Percentiles rank a stretch among this genome's conserved stretches.
Evolutionary conservation across 2,329 filamentous ascomycete species (phyloP).

Genomic region (Kalaharituber pfeilii): DNA sequence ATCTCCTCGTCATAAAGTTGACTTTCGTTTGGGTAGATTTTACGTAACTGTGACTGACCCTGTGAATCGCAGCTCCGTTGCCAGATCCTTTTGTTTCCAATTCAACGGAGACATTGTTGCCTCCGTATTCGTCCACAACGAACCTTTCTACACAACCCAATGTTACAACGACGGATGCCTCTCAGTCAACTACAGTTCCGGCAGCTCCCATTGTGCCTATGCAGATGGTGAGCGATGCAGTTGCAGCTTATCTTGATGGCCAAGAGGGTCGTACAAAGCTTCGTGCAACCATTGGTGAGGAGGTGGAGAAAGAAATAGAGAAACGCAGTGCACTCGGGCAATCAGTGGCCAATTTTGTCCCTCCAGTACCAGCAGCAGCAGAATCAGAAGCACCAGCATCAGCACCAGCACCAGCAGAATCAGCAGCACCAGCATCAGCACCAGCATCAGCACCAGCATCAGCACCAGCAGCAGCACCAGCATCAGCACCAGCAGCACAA

Average conservation of each 20-base stretch:
- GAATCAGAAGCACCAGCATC: constrained; percentile 28
- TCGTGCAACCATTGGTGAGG: constrained; percentile 20
- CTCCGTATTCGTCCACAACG: neutral
- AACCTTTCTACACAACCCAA: neutral
- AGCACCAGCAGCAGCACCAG: no score
- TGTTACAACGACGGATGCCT: neutral
- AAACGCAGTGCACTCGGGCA: constrained; percentile 12
- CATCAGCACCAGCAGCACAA: constrained; percentile 22
- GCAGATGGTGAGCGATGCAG: constrained; percentile 15
- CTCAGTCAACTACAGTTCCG: neutral
- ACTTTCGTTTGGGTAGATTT: no score
- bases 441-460: no score
- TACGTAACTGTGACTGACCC: no score
- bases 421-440: constrained; percentile 30
- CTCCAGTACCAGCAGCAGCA: constrained; percentile 25
- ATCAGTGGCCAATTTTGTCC: neutral
- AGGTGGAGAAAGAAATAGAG: constrained; percentile 18
- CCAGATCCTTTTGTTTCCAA: neutral
- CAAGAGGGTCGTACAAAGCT: constrained; percentile 18
- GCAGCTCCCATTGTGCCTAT: neutral
- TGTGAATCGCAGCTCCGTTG: neutral
- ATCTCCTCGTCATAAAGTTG: no score
- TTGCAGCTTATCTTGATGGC: constrained; percentile 17
- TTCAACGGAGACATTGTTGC: neutral
- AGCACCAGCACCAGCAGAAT: constrained; percentile 26